Base-by-base conservation (phyloP, 148 eudicot species). In the Nyssa sinensis region DNA sequence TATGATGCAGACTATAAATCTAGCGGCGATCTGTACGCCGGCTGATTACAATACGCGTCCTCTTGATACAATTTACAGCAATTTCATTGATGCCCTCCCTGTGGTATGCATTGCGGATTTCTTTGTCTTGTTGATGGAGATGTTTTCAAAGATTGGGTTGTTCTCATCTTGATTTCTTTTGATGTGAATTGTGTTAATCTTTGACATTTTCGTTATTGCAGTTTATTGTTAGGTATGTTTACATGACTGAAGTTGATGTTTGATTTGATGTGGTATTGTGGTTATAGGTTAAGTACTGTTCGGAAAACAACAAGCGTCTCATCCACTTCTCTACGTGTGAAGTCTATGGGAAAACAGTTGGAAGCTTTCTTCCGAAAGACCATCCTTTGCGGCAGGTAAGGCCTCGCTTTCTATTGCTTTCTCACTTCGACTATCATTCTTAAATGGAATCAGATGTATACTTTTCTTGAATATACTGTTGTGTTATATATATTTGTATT, bases 321-420 rank as follows among this genome's bases (percentile, higher is more conserved):
- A 95, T 95, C 69, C 98, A 95, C 84, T 95, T 95, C 80, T 95
- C 98, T 27, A 95, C 98, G 63, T 95, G 98, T 84, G 98, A 95
- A 84, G 93, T 95, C 69, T 95, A 95, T 86, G 98, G 98, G 78
- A 95, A 95, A 80, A 95, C 98, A 29, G 88, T 95, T 63, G 98
- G 94, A 70, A 51, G 88, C 85, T 95, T 81, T 82, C 88, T 95
- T 74, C 98, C 98, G 13, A 92, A 92, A 82, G 97, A 92, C 62
- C 88, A 90, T 67, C 96, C 97, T 69, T 75, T 92, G 64, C 89
- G 96, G 62, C 92, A 90, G 97, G 98, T 94, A 71, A 73, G 70
- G 47, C 72, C 49, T 70, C 29, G 28, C 34, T 73, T 74, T 67
- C 53, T 74, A 33, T 65, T 59, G 11, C 55, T 24, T 67, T 57